Evolutionary conservation across 2,329 filamentous ascomycete genomes (phyloP).

Genomic region (Alternaria arborescens): DNA sequence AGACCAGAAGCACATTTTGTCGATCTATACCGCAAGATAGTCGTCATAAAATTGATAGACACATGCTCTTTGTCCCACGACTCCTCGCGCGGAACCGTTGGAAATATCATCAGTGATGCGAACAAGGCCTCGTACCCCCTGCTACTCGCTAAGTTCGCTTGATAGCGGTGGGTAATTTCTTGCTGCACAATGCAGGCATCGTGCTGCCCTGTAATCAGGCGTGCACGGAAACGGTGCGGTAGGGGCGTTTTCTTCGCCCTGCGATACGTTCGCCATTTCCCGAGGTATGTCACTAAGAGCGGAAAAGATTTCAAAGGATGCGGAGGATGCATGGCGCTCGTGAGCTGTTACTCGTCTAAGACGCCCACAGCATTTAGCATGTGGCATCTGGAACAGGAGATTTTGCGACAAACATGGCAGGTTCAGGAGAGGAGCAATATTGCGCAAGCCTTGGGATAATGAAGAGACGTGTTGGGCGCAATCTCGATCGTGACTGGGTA

Average conservation of each 20-base stretch:
- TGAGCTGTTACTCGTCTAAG: slow-evolving; percentile 2
- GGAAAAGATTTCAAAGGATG: slow-evolving; percentile 9
- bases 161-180: slow-evolving; percentile 5
- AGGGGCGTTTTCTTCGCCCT: slow-evolving; percentile 8
- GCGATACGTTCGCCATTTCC: slow-evolving; percentile 8
- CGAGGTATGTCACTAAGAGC: slow-evolving; percentile 7
- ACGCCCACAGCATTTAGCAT: not conserved
- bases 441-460: not conserved
- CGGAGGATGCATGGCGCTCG: slow-evolving; percentile 15
- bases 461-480: not conserved
- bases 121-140: not conserved
- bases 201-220: slow-evolving; percentile 10
- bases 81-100: not conserved
- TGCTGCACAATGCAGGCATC: not conserved
- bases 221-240: slow-evolving; percentile 10
- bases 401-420: not conserved
- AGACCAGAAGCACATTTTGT: slow-evolving; percentile 1
- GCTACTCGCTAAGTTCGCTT: not conserved
- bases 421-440: not conserved
- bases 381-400: not conserved
- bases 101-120: not conserved
- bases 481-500: slow-evolving; percentile 8
- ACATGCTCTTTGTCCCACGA: not conserved
- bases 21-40: not conserved
- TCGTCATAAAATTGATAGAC: not conserved